phyloP scores from a whole-genome alignment of 2,329 filamentous ascomycete genomes.

The Arthroderma uncinatum region DNA sequence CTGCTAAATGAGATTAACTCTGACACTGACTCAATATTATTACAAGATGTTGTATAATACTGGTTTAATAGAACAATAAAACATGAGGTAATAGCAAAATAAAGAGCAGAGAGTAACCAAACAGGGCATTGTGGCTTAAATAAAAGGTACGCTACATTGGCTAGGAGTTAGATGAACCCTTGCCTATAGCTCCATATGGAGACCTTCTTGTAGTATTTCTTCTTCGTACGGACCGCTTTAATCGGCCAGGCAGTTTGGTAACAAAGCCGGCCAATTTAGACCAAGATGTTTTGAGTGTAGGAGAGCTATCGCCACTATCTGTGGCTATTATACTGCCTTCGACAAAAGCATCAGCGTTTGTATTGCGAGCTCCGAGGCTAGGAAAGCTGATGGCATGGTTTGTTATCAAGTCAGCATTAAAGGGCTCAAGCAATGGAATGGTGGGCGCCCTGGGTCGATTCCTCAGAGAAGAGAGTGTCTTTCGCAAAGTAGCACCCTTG shows the following conservation, averaged over 20 bases:
- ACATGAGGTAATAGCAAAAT: too few species aligned
- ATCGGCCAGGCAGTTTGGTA: not conserved
- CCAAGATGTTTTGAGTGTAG: not conserved
- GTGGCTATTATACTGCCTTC: not conserved
- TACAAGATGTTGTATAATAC: too few species aligned
- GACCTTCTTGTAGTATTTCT: not conserved
- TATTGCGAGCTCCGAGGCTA: not conserved
- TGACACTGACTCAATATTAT: too few species aligned
- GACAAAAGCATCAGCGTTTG: not conserved
- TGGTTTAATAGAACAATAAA: too few species aligned
- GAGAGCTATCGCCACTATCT: not conserved
- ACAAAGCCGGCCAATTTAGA: not conserved
- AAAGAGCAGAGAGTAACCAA: not conserved
- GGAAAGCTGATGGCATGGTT: not conserved
- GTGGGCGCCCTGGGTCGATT: not conserved
- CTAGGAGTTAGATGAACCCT: not conserved
- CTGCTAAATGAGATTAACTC: too few species aligned
- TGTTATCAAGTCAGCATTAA: not conserved
- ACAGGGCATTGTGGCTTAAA: too few species aligned
- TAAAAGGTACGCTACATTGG: not conserved
- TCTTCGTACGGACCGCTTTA: not conserved
- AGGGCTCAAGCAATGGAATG: not conserved
- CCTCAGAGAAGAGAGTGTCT: not conserved
- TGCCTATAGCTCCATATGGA: not conserved
- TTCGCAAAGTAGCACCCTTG: not conserved